Evolutionary conservation across 495 filamentous ascomycete species (phyloP), one percentile per base, ranked within the genome.

Genomic region (Xylaria longipes): DNA sequence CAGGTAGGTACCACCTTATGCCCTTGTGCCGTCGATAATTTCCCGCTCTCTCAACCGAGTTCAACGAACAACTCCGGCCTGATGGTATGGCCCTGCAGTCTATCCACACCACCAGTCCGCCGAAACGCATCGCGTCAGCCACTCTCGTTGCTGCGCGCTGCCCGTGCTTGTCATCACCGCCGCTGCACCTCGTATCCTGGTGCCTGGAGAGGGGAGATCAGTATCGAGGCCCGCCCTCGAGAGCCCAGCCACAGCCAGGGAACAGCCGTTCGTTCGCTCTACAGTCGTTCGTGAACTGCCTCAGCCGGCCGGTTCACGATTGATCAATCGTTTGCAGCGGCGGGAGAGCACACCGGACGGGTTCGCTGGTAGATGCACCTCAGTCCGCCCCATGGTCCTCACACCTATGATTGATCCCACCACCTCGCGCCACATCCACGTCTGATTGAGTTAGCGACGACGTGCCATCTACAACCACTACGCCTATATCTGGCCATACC

Each of bases 11-110:
- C 33, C 57, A 37, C 57, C 57, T 7, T 3, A 15, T 27, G 54
- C 54, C 29, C 61, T 71, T 45, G 52, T 69, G 48, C 48, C 37
- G 35, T 71, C 37, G 25, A 45, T 52, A 25, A 41, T 12, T 46
- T 61, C 61, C 31, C 37, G 60, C 29, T 6, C 14, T 17, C 54
- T 37, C 48, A 45, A 56, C 60, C n/a, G 52, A 25, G 35, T 31
- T 33, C 17, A 48, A 65, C 50, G 9, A 71, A 48, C 48, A 50
- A 3, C n/a, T 50, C 35, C 2, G 54, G 56, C 29, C 48, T 71
- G 69, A 60, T 57, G 69, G 69, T 50, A 70, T 70, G 68, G 68
- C 58, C 58, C 68, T 58, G 61, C 69, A 60, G 20, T 15, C 62
- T 52, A 14, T 66, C 62, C 33, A 41, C 62, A 5, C 29, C 25